These are phyloP conservation scores for Artomyces pyxidatus DNA, from an alignment of 768 basidiomycete genomes.

Conservation along the genomic window DNA sequence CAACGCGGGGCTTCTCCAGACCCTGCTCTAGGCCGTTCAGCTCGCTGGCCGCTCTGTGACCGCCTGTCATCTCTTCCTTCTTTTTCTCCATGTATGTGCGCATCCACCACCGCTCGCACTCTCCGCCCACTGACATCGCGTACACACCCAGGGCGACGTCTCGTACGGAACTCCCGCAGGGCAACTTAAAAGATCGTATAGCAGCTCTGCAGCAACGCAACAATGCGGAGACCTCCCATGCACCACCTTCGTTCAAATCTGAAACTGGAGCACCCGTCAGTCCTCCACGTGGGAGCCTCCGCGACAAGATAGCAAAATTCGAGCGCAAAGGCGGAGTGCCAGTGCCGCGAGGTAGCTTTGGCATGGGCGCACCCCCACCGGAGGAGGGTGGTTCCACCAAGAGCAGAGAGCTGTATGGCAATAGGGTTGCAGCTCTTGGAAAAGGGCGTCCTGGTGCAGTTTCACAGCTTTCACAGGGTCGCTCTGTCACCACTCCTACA, in stretches of 20 bases:
- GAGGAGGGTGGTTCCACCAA: conserved; percentile 37
- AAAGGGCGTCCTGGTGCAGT: conserved; percentile 15
- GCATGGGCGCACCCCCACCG: conserved; percentile 53
- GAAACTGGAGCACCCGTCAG: conserved; percentile 18
- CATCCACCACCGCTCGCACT: background rate
- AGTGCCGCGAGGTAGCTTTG: conserved; percentile 69
- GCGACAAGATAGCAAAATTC: conserved; percentile 74
- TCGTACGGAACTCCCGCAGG: conserved; percentile 18
- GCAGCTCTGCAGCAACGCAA: conserved; percentile 67
- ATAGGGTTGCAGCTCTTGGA: conserved; percentile 43
- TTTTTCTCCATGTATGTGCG: conserved; percentile 10
- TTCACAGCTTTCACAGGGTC: conserved; percentile 2
- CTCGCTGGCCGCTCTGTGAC: conserved; percentile 12
- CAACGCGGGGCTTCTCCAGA: too few relatives aligned
- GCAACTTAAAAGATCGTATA: conserved; percentile 75
- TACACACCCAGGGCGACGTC: conserved; percentile 14
- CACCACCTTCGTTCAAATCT: conserved; percentile 23
- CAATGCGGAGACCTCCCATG: conserved; percentile 23
- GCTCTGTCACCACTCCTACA: conserved; percentile 11
- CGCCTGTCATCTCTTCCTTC: conserved; percentile 1
- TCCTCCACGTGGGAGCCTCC: conserved; percentile 25
- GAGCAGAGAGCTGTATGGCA: conserved; percentile 66
- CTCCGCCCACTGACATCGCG: background rate
- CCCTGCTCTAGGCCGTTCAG: background rate
- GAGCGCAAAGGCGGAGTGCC: conserved; percentile 73